phyloP scores from a whole-genome alignment of 2,329 filamentous ascomycete species.

The Aspergillus pseudoterreus region DNA sequence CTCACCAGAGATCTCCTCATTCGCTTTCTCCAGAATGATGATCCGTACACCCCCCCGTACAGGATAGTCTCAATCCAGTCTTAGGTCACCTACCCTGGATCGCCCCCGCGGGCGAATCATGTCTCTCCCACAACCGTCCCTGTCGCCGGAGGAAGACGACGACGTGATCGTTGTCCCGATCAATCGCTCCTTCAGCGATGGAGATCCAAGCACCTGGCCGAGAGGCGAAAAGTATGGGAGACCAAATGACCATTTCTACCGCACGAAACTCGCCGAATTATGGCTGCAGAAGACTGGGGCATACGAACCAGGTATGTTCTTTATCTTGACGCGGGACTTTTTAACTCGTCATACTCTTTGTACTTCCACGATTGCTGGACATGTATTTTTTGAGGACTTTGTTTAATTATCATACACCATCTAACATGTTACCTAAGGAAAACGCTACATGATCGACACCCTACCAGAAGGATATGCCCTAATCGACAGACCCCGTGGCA shows the following conservation, averaged over 20 bases:
- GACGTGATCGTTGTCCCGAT: conserved; percentile 30
- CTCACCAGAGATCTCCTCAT: no score
- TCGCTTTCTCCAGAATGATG: no score
- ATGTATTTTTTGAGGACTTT: not conserved
- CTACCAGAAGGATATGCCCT: conserved; percentile 55
- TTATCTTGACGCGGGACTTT: not conserved
- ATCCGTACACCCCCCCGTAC: no score
- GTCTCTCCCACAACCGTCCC: conserved; percentile 5
- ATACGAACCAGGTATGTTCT: conserved; percentile 31
- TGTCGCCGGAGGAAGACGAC: conserved; percentile 15
- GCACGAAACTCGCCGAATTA: conserved; percentile 44
- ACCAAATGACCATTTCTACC: conserved; percentile 43
- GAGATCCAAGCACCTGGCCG: conserved; percentile 35
- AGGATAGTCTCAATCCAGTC: no score
- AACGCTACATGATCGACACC: conserved; percentile 49
- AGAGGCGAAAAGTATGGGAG: conserved; percentile 28
- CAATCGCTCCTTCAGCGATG: conserved; percentile 37
- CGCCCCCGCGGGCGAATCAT: not conserved
- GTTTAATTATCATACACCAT: not conserved
- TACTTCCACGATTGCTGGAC: not conserved
- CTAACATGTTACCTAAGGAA: conserved; percentile 24
- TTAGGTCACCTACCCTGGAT: no score
- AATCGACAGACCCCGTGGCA: conserved; percentile 47
- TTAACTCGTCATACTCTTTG: not conserved
- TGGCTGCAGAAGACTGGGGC: conserved; percentile 48